Evolutionary conservation across 2,329 filamentous ascomycete genomes (phyloP), one percentile per base, ranked within the genome.

Genomic region (Apiospora hydei): DNA sequence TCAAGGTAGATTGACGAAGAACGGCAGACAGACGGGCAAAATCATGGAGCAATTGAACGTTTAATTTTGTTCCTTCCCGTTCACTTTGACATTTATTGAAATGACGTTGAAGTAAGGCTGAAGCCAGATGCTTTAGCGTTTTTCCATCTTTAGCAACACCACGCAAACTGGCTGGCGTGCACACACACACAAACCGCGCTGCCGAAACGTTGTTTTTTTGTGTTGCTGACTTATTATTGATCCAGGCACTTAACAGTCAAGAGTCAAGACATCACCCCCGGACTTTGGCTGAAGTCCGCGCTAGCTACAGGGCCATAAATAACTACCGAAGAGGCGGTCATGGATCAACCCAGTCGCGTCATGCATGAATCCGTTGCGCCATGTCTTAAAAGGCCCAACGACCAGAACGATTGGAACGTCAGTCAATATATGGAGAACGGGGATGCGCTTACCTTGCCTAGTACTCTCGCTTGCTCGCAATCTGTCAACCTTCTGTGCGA

Each of bases 81-180:
- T 38, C 16, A 21, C 30, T 11, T 38, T 61, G 21, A 61, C 38
- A 61, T 38, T 34, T 34, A 57, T 57, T 34, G 51, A 21, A n/a
- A 41, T 64, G 57, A 64, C 57, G 57, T 64, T 64, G 34, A 64
- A 64, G 57, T 64, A 64, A 64, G 57, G 57, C 57, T n/a, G 18
- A 41, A 41, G 18, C 34, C 57, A n/a, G 8, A 41, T 38, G 18
- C 41, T 64, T 64, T 64, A 64, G 57, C 57, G 57, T 64, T 38
- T 64, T 64, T 41, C 53, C 53, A 61, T 38, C 26, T 61, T 61
- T 38, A 21, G 53, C 26, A 61, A 38, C 53, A 57, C 53, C 14
- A 34, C 30, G 10, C 53, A 38, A 14, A 61, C 26, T 30, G 1
- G 26, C 26, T 30, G 26, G 26, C n/a, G 24, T 21, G n/a, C 47